Evolutionary conservation across 306 rosid genomes (phyloP), one percentile per base, ranked within the genome.

Genomic region (Ochetophila trinervis): DNA sequence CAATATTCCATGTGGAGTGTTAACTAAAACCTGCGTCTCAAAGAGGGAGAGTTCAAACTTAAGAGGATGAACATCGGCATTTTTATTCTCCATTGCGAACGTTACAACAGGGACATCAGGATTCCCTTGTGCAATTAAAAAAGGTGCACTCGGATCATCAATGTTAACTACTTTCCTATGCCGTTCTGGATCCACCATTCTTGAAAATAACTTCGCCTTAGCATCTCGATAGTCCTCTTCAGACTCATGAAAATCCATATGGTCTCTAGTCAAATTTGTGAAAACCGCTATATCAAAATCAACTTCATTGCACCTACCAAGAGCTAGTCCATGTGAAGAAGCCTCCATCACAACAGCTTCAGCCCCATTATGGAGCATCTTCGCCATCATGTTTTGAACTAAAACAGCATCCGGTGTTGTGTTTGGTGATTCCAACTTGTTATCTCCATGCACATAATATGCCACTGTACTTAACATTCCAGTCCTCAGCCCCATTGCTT

Each of bases 1-100:
- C 74, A 93, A 84, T 61, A 93, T 87, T 32, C 97, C 99, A 47
- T 75, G 81, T 20, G 99, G 96, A 37, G 99, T 93, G 77, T 84
- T 86, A 60, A 93, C 97, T 82, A 93, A 80, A 74, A 93, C 94
- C 80, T 93, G 94, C 1, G 99, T 87, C 94, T 93, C 99, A 76
- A 93, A 93, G 78, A 93, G 72, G 34, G 99, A 86, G 47, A 93
- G 89, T 70, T 93, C 94, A 83, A 84, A 86, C 78, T 86, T 93
- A 75, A 90, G 72, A 49, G 97, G 90, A 71, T 86, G 86, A 66
- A 93, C 94, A 78, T 86, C 97, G 5, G 91, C 99, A 42, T 80
- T 82, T 79, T 86, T 93, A 76, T 84, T 84, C 74, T 93, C 96
- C 87, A 93, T 74, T 5, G 90, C 94, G 67, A 84, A 90, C 16